These are phyloP conservation scores for Drechslerella dactyloides DNA, from an alignment of 2,329 filamentous ascomycete genomes.

Conservation along the genomic window DNA sequence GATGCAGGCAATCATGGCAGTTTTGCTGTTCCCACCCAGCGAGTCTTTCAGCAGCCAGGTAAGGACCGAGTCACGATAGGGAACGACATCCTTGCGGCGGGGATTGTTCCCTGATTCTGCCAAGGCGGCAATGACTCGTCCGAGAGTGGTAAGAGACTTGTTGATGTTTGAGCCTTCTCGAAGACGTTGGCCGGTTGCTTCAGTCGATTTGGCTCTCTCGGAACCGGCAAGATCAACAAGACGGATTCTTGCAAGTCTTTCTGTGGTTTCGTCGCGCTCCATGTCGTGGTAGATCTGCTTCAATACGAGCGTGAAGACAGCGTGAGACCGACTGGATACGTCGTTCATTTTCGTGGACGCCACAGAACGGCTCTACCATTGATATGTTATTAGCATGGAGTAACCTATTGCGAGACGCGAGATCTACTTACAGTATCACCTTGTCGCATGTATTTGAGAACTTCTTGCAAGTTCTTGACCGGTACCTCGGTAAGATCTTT, in stretches of 20 bases:
- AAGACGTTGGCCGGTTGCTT: slow-evolving; percentile 87
- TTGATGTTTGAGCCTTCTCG: slow-evolving; percentile 98
- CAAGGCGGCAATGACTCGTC: slow-evolving; percentile 91
- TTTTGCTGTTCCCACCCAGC: slow-evolving; percentile 94
- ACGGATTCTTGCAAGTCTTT: slow-evolving; percentile 89
- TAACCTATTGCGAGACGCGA: neutral
- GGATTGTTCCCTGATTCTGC: slow-evolving; percentile 72
- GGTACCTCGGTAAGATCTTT: slow-evolving; percentile 94
- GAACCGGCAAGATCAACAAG: slow-evolving; percentile 94
- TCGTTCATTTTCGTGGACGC: slow-evolving; percentile 99
- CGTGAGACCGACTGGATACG: slow-evolving; percentile 92
- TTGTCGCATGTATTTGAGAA: slow-evolving; percentile 86
- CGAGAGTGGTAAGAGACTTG: slow-evolving; percentile 94
- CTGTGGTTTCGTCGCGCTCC: slow-evolving; percentile 95
- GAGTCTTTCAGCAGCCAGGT: slow-evolving; percentile 94
- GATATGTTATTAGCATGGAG: slow-evolving; percentile 37
- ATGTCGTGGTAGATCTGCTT: slow-evolving; percentile 98
- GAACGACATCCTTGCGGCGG: slow-evolving; percentile 73
- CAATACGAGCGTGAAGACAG: slow-evolving; percentile 96
- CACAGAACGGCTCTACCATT: slow-evolving; percentile 72
- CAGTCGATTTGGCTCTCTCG: slow-evolving; percentile 91
- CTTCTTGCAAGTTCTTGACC: slow-evolving; percentile 83
- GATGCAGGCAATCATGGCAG: slow-evolving; percentile 98
- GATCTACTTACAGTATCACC: slow-evolving; percentile 68
- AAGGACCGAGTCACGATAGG: slow-evolving; percentile 86